These are phyloP conservation scores for Eucalyptus sp. DNA, from an alignment of 345 rosid species.

Conservation along the genomic window DNA sequence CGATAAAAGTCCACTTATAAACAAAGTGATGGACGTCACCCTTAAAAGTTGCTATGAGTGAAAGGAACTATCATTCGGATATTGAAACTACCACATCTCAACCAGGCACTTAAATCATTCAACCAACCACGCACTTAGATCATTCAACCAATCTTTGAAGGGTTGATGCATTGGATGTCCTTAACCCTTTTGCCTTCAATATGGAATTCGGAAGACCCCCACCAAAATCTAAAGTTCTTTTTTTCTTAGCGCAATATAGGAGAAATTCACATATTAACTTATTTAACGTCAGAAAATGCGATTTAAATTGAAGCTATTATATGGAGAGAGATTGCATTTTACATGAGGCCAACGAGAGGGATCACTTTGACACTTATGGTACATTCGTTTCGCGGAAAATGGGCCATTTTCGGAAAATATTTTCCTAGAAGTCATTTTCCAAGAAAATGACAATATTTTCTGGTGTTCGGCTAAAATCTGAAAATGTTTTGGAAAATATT, in stretches of 20 bases:
- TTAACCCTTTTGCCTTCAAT: not conserved
- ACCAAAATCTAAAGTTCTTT: not conserved
- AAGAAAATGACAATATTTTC: no score
- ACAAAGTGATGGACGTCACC: not conserved
- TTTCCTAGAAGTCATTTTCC: no score
- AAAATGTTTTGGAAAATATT: no score
- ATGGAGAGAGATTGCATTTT: not conserved
- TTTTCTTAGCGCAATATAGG: not conserved
- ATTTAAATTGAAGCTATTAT: not conserved
- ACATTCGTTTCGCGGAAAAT: fast-evolving
- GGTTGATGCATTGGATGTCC: not conserved
- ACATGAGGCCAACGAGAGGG: not conserved
- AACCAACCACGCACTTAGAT: not conserved
- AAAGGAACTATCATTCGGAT: not conserved
- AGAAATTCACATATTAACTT: not conserved
- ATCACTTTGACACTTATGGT: not conserved
- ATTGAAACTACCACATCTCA: not conserved
- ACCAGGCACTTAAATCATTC: not conserved
- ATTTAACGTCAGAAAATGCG: not conserved
- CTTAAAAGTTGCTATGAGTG: not conserved
- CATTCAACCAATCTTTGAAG: not conserved
- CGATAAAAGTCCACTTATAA: not conserved
- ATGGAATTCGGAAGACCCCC: not conserved
- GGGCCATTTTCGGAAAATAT: no score
- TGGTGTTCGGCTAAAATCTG: no score